Evolutionary conservation across 2,329 filamentous ascomycete species (phyloP).

Genomic region (Fusarium fracticaudum): DNA sequence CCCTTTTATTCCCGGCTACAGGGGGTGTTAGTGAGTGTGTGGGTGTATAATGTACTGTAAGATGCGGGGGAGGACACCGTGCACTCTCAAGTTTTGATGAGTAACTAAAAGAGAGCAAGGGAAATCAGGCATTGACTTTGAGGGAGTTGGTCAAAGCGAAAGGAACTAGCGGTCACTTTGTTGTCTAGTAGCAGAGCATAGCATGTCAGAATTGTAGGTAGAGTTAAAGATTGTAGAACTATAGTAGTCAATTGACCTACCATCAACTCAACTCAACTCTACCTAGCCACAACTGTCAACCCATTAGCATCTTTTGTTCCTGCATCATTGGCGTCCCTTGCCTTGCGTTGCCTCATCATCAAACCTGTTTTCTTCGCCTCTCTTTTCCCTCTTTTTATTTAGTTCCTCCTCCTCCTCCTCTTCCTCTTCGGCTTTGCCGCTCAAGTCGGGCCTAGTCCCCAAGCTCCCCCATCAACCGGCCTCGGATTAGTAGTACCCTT

Average conservation of each 20-base stretch:
- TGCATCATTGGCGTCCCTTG: slow-evolving; percentile 23
- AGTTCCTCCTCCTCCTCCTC: neutral
- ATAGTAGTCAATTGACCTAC: neutral
- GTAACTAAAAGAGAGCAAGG: neutral
- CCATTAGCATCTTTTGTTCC: slow-evolving; percentile 14
- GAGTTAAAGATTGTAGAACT: neutral
- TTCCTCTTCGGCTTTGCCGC: slow-evolving; percentile 10
- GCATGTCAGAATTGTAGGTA: neutral
- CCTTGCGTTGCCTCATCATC: slow-evolving; percentile 1
- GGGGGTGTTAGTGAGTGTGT: neutral
- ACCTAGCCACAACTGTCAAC: neutral
- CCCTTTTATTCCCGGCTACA: slow-evolving; percentile 23
- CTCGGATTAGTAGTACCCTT: slow-evolving; percentile 7
- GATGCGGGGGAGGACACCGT: slow-evolving; percentile 38
- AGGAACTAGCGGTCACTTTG: neutral
- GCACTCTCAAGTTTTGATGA: neutral
- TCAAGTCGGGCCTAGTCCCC: slow-evolving; percentile 18
- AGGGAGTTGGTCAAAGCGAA: neutral
- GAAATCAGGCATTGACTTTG: neutral
- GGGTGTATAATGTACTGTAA: neutral
- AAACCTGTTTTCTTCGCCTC: slow-evolving; percentile 10
- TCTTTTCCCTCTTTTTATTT: neutral
- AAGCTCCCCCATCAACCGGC: slow-evolving; percentile 4
- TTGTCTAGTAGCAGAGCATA: neutral
- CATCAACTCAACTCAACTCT: neutral